Conservation (phyloP, 1,139 yeast species). For the Pichia kudriavzevii region DNA sequence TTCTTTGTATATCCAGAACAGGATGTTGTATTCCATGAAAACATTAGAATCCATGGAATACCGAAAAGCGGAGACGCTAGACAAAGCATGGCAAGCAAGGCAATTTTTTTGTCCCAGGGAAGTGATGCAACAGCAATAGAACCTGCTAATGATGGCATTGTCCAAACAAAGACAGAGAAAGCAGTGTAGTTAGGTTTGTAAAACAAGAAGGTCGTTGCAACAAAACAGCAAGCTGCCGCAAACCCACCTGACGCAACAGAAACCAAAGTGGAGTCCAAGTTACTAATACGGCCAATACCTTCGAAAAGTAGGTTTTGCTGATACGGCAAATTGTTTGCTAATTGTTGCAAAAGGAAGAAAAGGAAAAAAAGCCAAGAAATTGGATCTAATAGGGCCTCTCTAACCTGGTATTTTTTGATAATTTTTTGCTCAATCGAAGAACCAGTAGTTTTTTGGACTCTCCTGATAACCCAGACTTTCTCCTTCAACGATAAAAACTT, state of each 20-base stretch:
- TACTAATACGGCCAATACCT: slow-evolving; percentile 30
- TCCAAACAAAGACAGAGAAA: slow-evolving; percentile 33
- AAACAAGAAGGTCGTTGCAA: slow-evolving; percentile 18
- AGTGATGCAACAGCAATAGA: slow-evolving; percentile 38
- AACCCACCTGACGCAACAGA: slow-evolving; percentile 32
- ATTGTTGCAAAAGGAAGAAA: slow-evolving; percentile 31
- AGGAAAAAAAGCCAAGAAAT: slow-evolving; percentile 34
- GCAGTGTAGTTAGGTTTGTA: slow-evolving; percentile 28
- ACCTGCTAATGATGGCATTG: slow-evolving; percentile 38
- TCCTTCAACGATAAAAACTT: slow-evolving; percentile 29
- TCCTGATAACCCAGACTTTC: slow-evolving; percentile 32
- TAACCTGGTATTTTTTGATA: slow-evolving; percentile 31
- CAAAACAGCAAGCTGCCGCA: slow-evolving; percentile 19
- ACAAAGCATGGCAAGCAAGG: slow-evolving; percentile 36
- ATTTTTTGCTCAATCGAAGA: slow-evolving; percentile 33
- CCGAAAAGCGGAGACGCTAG: slow-evolving; percentile 35
- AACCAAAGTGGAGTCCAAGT: slow-evolving; percentile 42
- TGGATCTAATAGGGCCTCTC: slow-evolving; percentile 34
- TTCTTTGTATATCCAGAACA: slow-evolving; percentile 37
- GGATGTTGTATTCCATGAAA: slow-evolving; percentile 32
- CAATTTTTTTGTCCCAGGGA: slow-evolving; percentile 35
- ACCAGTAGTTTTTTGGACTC: slow-evolving; percentile 30
- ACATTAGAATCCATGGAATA: slow-evolving; percentile 36
- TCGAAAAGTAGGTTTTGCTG: slow-evolving; percentile 35
- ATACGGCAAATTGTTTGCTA: slow-evolving; percentile 37